phyloP scores from a whole-genome alignment of 164 flowering plant genomes.

The Vitis rupestris region DNA sequence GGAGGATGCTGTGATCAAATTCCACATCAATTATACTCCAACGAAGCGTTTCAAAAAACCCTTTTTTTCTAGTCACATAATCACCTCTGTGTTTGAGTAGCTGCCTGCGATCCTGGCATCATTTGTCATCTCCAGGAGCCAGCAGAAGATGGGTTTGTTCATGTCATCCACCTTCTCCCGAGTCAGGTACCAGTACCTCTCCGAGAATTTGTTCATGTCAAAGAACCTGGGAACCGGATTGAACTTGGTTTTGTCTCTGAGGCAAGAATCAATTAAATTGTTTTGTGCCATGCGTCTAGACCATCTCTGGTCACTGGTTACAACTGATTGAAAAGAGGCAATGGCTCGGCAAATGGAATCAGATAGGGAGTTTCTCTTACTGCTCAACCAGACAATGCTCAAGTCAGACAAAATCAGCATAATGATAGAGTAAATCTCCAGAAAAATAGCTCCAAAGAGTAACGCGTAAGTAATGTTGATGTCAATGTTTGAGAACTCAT shows the following conservation, averaged over 20 bases:
- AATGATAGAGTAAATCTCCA: constrained; percentile 2
- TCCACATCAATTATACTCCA: background rate
- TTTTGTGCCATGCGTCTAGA: constrained; percentile 6
- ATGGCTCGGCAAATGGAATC: background rate
- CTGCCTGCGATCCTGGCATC: background rate
- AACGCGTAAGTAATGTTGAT: background rate
- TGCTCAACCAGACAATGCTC: background rate
- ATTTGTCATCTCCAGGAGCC: background rate
- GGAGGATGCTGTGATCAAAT: constrained; percentile 10
- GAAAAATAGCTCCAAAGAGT: constrained; percentile 10
- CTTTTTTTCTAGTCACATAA: background rate
- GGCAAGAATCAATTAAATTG: background rate
- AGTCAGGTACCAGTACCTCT: background rate
- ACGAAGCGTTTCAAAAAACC: background rate
- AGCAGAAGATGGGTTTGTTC: constrained; percentile 2
- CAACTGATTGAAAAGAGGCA: background rate
- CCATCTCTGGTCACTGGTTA: background rate
- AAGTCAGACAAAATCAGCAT: constrained; percentile 4
- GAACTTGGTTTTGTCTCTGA: background rate
- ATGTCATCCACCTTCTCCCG: background rate
- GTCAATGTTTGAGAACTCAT: background rate
- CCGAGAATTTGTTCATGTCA: background rate
- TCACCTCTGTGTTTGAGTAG: background rate
- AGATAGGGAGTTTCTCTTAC: too few relatives aligned
- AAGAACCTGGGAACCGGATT: background rate